phyloP scores from a whole-genome alignment of 2,329 filamentous ascomycete species.

The Stemphylium beticola region DNA sequence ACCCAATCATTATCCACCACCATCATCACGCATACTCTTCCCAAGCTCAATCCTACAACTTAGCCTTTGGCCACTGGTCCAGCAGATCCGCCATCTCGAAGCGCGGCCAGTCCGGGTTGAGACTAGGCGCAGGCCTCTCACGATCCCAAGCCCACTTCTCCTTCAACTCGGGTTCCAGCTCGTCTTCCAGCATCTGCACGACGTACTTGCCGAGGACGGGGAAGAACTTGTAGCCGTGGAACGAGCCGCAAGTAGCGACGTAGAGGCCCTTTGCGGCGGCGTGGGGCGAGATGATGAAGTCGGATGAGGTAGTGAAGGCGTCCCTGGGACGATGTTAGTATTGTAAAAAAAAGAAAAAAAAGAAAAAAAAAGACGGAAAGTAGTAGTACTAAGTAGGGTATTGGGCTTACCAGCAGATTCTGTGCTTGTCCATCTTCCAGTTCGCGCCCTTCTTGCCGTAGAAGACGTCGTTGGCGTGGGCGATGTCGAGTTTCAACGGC shows the following conservation, averaged over 20 bases:
- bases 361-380: background rate
- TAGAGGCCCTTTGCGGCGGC: conserved; percentile 56
- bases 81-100: conserved; percentile 63
- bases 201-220: conserved; percentile 64
- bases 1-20: background rate
- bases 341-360: accelerated
- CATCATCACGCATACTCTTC: background rate
- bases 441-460: conserved; percentile 63
- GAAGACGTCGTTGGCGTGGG: conserved; percentile 63
- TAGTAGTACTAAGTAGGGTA: background rate
- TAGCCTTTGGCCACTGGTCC: conserved; percentile 42
- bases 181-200: conserved; percentile 56
- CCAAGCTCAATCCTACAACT: conserved; percentile 30
- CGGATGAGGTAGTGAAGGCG: conserved; percentile 64
- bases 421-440: conserved; percentile 67
- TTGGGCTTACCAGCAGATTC: conserved; percentile 67
- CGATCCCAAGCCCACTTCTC: conserved; percentile 70
- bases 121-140: conserved; percentile 58
- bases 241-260: conserved; percentile 66
- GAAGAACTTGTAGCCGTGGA: conserved; percentile 67
- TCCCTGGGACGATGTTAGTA: conserved; percentile 58
- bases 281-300: conserved; percentile 62
- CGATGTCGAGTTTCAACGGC: conserved; percentile 64
- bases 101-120: conserved; percentile 64
- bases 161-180: conserved; percentile 54